Conservation (phyloP, 192 early-diverging fungal genomes). For the Rhizophlyctis rosea region DNA sequence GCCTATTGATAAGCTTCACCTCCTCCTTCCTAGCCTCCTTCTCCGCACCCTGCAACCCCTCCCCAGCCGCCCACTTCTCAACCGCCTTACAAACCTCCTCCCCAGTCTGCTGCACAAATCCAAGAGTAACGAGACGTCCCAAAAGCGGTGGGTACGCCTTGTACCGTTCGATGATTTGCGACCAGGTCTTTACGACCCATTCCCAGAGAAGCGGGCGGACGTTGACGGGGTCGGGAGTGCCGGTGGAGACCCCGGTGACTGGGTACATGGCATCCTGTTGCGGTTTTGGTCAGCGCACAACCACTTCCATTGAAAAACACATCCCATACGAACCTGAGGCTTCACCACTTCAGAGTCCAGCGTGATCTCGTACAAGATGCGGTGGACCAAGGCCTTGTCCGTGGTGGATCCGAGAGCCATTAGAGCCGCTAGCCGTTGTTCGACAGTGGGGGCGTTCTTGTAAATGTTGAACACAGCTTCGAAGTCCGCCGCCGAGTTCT, state of each 20-base stretch:
- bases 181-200: constrained; percentile 25
- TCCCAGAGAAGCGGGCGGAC: constrained; percentile 24
- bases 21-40: constrained; percentile 27
- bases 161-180: constrained; percentile 14
- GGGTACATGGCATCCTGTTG: constrained; percentile 11
- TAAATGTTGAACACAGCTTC: constrained; percentile 38
- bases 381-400: constrained; percentile 50
- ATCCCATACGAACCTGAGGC: background rate
- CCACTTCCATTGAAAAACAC: background rate
- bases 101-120: constrained; percentile 14
- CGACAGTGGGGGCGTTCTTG: constrained; percentile 24
- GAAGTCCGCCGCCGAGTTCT: constrained; percentile 33
- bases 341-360: constrained; percentile 74
- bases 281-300: background rate
- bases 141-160: constrained; percentile 10
- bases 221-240: constrained; percentile 7
- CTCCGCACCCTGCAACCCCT: constrained; percentile 18
- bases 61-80: constrained; percentile 31
- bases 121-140: constrained; percentile 8
- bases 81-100: constrained; percentile 23
- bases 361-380: constrained; percentile 68
- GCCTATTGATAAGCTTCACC: constrained; percentile 26
- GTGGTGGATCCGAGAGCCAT: constrained; percentile 48
- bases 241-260: constrained; percentile 9
- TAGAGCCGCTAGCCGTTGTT: constrained; percentile 61